phyloP scores from a whole-genome alignment of 164 flowering plant species.

The Taxillus chinensis region DNA sequence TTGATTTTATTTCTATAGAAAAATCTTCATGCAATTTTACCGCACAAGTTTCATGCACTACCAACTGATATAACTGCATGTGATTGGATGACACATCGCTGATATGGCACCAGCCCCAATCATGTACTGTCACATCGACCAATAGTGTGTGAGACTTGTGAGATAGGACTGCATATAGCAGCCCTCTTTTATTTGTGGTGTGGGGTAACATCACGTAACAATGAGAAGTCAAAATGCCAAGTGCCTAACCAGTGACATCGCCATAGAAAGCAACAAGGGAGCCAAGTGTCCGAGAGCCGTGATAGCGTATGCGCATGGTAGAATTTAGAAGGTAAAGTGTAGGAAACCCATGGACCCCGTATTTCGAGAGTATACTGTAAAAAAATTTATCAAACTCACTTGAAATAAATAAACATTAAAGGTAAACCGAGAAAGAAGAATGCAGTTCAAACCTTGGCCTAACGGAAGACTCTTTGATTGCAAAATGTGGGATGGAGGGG shows the following conservation, averaged over 20 bases:
- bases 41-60: no score
- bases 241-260: conserved; percentile 63
- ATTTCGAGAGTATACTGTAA: conserved; percentile 71
- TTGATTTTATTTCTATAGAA: no score
- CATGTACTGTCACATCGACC: no score
- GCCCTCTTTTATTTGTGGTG: no score
- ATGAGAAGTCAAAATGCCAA: not conserved
- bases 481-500: conserved; percentile 77
- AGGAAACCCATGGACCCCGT: conserved; percentile 96
- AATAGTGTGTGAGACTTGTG: no score
- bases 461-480: conserved; percentile 75
- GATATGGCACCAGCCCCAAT: no score
- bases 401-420: not conserved
- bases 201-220: not conserved
- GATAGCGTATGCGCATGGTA: conserved; percentile 68
- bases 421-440: not conserved
- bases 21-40: no score
- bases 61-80: no score
- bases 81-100: no score
- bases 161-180: no score
- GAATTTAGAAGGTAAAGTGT: conserved; percentile 76
- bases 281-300: conserved; percentile 53
- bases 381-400: conserved; percentile 1
- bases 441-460: conserved; percentile 63
- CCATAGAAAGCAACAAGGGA: conserved; percentile 63